A percentile compares a stretch with the other conserved stretches of the same genome.
Conservation (phyloP, 73 alveolate genomes). For the Paramecium primaurelia region DNA sequence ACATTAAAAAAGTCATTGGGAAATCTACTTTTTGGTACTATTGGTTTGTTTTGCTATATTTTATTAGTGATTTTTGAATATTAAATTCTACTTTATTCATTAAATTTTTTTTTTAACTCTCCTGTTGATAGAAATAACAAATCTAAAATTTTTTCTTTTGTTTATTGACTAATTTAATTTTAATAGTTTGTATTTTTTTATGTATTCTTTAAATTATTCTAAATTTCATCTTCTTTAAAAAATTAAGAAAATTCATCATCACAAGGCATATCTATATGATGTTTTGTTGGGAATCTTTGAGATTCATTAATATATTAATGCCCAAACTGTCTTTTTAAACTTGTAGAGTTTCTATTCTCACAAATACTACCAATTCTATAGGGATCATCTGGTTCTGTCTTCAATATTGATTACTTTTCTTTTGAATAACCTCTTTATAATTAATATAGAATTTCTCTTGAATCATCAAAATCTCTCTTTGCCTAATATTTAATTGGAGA, state of each 20-base stretch:
- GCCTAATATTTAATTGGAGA: background rate
- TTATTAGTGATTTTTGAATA: background rate
- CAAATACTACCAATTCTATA: background rate
- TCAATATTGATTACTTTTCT: background rate
- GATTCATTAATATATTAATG: background rate
- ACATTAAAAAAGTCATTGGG: slow-evolving; percentile 47
- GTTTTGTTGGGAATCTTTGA: background rate
- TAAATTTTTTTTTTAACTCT: slow-evolving; percentile 34
- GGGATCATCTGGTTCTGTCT: slow-evolving; percentile 21
- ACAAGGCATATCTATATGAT: background rate
- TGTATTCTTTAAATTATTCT: background rate
- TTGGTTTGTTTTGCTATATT: background rate
- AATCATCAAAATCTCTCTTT: slow-evolving; percentile 18
- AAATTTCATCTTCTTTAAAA: background rate
- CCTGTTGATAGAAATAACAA: slow-evolving; percentile 16
- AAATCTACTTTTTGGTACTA: background rate
- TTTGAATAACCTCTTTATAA: background rate
- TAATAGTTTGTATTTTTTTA: background rate
- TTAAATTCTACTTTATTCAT: background rate
- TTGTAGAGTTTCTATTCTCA: background rate
- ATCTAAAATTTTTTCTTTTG: slow-evolving; percentile 40
- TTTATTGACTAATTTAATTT: background rate
- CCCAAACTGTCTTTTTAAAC: background rate
- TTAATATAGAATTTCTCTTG: slow-evolving; percentile 2
- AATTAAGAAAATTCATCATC: background rate